These are phyloP conservation scores for Psidium guajava DNA, from an alignment of 345 rosid species.

Conservation along the genomic window DNA sequence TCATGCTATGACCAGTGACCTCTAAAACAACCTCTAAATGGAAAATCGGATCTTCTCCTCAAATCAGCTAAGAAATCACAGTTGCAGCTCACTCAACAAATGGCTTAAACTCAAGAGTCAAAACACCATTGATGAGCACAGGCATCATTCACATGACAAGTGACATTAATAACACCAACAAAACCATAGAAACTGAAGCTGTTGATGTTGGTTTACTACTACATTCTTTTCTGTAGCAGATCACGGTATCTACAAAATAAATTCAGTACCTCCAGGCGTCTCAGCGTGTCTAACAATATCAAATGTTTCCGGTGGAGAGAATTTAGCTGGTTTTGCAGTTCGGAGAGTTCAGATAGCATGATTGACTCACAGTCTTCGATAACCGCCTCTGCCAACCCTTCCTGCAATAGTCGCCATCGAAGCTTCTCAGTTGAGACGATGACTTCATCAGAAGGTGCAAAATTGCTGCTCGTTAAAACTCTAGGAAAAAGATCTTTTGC, in stretches of 20 bases:
- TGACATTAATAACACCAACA: background rate
- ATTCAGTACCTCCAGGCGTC: constrained; percentile 76
- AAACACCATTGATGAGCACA: background rate
- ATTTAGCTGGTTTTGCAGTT: constrained; percentile 63
- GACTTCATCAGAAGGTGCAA: constrained; percentile 57
- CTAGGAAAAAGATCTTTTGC: constrained; percentile 87
- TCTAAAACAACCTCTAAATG: background rate
- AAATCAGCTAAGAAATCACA: background rate
- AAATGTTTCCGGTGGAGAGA: constrained; percentile 58
- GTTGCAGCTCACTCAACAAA: background rate
- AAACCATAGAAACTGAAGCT: background rate
- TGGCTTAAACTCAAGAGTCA: background rate
- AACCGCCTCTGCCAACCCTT: constrained; percentile 54
- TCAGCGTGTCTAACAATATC: constrained; percentile 58
- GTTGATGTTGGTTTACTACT: background rate
- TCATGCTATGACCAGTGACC: background rate
- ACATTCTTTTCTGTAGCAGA: background rate
- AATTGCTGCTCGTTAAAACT: constrained; percentile 46
- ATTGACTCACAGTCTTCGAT: constrained; percentile 85
- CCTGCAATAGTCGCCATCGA: constrained; percentile 58
- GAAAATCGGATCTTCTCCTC: background rate
- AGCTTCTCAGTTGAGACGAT: constrained; percentile 82
- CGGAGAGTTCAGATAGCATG: constrained; percentile 66
- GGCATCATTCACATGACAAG: background rate
- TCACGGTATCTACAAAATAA: background rate